Conservation (phyloP, 345 rosid genomes). For the Rhodamnia rubescens region DNA sequence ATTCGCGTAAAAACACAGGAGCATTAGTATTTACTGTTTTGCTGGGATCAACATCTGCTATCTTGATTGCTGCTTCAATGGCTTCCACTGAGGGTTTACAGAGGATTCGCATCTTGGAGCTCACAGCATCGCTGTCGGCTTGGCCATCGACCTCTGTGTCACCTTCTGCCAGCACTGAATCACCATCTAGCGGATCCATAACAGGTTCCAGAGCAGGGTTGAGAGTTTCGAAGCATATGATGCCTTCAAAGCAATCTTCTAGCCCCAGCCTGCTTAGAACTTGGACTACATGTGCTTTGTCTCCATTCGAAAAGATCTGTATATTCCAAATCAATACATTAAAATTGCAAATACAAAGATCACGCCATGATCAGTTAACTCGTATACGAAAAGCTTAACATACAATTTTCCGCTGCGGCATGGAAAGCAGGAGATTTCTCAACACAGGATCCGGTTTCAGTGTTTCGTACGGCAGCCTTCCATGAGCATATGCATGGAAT, state of each 20-base stretch:
- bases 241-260: constrained; percentile 66
- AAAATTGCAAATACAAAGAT: background rate
- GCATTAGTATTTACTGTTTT: constrained; percentile 38
- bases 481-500: constrained; percentile 77
- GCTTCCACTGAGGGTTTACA: constrained; percentile 70
- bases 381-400: background rate
- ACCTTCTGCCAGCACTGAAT: constrained; percentile 7
- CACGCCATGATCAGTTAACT: background rate
- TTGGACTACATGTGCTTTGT: constrained; percentile 47
- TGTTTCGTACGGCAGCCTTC: constrained; percentile 62
- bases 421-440: constrained; percentile 71
- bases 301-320: constrained; percentile 80
- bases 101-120: constrained; percentile 20
- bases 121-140: background rate
- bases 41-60: constrained; percentile 50
- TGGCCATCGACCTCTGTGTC: background rate
- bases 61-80: constrained; percentile 48
- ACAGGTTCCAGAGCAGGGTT: constrained; percentile 31
- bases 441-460: constrained; percentile 62
- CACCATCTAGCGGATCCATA: constrained; percentile 3
- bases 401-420: constrained; percentile 81
- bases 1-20: background rate
- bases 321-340: background rate
- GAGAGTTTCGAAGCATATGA: constrained; percentile 72
- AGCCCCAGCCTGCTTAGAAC: constrained; percentile 59